Evolutionary conservation across 2,329 filamentous ascomycete genomes (phyloP).

Genomic region (Cercospora zeina): DNA sequence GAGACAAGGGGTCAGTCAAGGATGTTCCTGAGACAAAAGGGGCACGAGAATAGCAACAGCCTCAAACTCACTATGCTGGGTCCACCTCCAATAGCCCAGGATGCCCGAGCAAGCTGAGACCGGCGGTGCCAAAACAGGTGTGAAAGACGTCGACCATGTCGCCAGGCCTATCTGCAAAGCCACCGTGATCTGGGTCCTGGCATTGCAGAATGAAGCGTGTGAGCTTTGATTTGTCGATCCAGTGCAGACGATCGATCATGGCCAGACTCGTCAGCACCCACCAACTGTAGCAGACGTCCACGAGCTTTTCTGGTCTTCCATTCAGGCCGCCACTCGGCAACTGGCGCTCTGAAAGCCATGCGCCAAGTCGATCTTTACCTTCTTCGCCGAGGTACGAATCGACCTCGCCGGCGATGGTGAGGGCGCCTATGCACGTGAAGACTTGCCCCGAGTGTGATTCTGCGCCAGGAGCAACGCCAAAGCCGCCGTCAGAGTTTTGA

Average conservation of each 20-base stretch:
- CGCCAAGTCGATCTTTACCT: constrained; percentile 70
- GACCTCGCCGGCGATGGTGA: constrained; percentile 78
- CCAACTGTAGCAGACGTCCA: constrained; percentile 99
- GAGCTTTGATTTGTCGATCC: constrained; percentile 85
- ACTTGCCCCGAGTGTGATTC: constrained; percentile 96
- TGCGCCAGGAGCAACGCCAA: constrained; percentile 82
- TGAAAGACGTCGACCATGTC: constrained; percentile 98
- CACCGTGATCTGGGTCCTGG: constrained; percentile 81
- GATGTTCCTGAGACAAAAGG: constrained; percentile 10
- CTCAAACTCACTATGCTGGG: constrained; percentile 70
- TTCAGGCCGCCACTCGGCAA: constrained; percentile 85
- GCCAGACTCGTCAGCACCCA: constrained; percentile 92
- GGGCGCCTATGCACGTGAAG: constrained; percentile 86
- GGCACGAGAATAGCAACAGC: constrained; percentile 15
- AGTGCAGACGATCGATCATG: constrained; percentile 84
- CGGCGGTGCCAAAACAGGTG: constrained; percentile 84
- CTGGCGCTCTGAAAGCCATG: constrained; percentile 93
- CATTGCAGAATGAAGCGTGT: constrained; percentile 79
- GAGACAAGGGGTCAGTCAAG: constrained; percentile 18
- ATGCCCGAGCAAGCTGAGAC: constrained; percentile 78
- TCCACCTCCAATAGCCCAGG: constrained; percentile 78
- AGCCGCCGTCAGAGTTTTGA: constrained; percentile 91
- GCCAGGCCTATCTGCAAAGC: constrained; percentile 84
- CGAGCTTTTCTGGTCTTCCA: constrained; percentile 88
- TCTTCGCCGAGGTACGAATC: constrained; percentile 67